Base-by-base conservation (phyloP, 495 filamentous ascomycete species). In the Podospora sp. region DNA sequence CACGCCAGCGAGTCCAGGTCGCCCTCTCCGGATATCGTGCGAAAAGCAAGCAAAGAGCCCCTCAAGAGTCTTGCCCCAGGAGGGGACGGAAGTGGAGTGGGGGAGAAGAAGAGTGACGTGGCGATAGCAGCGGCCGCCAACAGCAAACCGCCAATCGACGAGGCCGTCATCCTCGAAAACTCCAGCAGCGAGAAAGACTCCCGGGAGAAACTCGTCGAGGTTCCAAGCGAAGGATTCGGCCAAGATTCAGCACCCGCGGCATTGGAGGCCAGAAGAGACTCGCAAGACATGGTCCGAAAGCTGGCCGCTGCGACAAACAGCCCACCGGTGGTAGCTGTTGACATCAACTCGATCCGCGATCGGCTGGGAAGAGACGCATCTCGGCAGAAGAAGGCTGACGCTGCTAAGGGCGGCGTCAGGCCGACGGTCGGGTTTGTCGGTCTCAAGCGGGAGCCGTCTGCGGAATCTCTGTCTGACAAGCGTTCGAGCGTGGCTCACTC, bases 281-380 rank as follows among this genome's bases (percentile, higher is more conserved):
- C 91, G 0, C 84, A 85, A 35, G 87, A 90, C 62, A 75, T 92
- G 35, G 81, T 92, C 65, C 85, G 85, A 58, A 85, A 81, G 61
- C 80, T 94, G 7, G 87, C 89, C 2, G 81, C 87, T 71, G 84
- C 85, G 21, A 84, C 88, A 22, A 90, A 84, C 36, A 88, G 83
- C 63, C 81, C 87, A 1, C 27, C 63, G 12, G 53, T 12, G 57
- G 35, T n/a, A 7, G 52, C n/a, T 12, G 49, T 35, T 21, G 60
- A 66, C 22, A 21, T 63, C 24, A 24, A 24, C n/a, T n/a, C 55
- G 3, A 27, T 24, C 22, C 58, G 63, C 8, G 67, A 52, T 14
- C 40, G 53, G 35, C 59, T 55, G 5, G 56, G 52, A 22, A 51
- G 57, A 46, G 69, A 67, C 22, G 57, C 36, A 20, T 40, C 53